Base-by-base conservation (phyloP, 2,329 filamentous ascomycete genomes). In the Aspergillus sp. region DNA sequence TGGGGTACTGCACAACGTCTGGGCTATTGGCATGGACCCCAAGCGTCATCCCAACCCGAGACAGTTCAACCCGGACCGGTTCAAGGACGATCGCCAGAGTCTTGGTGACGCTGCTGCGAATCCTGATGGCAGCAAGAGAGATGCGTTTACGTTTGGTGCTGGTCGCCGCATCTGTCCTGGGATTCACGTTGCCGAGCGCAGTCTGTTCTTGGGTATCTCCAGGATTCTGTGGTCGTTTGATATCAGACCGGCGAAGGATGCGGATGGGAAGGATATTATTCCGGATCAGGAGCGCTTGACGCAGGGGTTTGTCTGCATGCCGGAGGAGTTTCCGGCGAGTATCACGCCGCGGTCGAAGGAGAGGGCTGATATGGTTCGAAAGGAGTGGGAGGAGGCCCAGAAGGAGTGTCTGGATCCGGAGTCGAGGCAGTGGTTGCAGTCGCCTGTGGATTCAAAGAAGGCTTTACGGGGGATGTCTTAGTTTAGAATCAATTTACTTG, bases 161-260 rank as follows among this genome's bases (percentile, higher is more conserved):
- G 84, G 84, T 1, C 75, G 84, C 6, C 75, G 84, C 23, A 77
- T 86, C 44, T 87, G 85, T 66, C 83, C 80, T 3, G 85, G 84
- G 0, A 81, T 83, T 31, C 80, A 84, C 52, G 73, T 86, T 2
- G 82, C 81, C 0, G 79, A 82, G 55, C 76, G 77, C 6, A 76
- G 73, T 9, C 62, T 84, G 14, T 82, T 80, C 62, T 70, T 84
- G 7, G 75, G 68, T 12, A 77, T 82, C 33, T 73, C 80, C 4
- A 73, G 79, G 3, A 72, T 84, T 21, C 65, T 82, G 31, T 83
- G 81, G 79, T 77, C 75, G 0, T 82, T 80, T 62, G 64, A 79
- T 45, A 72, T 80, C n/a, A 45, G 58, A 39, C 65, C 70, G 0
- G 55, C 66, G 2, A 61, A 62, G 12, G 72, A 75, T 58, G 61